A percentile compares a stretch with the other conserved stretches of the same genome.
Evolutionary conservation across 768 basidiomycete species (phyloP).

Genomic region (Rubroboletus satanas): DNA sequence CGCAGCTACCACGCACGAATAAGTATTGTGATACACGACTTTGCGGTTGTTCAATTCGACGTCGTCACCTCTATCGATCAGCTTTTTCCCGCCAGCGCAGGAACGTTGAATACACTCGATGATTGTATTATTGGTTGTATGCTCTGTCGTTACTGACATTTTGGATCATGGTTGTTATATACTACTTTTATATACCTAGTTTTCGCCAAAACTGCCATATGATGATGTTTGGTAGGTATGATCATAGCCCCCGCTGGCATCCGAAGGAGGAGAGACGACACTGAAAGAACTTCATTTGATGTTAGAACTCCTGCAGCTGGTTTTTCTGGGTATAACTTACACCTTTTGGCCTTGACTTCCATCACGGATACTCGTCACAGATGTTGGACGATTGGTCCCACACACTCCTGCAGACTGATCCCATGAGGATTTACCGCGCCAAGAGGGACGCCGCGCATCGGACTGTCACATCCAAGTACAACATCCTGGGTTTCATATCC

Average conservation of each 20-base stretch:
- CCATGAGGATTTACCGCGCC: slow-evolving; percentile 82
- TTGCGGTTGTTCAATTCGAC: background rate
- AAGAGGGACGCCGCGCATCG: slow-evolving; percentile 69
- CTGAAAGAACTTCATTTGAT: background rate
- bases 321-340: background rate
- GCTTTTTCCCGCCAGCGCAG: background rate
- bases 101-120: background rate
- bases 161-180: background rate
- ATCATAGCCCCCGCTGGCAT: too few relatives aligned
- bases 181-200: background rate
- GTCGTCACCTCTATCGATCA: background rate
- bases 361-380: background rate
- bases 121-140: background rate
- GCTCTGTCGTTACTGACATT: background rate
- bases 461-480: slow-evolving; percentile 76
- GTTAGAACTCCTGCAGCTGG: background rate
- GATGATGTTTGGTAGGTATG: too few relatives aligned
- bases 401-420: slow-evolving; percentile 47
- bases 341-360: background rate
- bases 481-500: slow-evolving; percentile 94
- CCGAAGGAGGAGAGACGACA: background rate
- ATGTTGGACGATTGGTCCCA: slow-evolving; percentile 39
- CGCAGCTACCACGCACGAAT: background rate
- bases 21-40: background rate
- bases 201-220: background rate